phyloP scores from a whole-genome alignment of 2,329 filamentous ascomycete genomes.

The Thelonectria discophora region DNA sequence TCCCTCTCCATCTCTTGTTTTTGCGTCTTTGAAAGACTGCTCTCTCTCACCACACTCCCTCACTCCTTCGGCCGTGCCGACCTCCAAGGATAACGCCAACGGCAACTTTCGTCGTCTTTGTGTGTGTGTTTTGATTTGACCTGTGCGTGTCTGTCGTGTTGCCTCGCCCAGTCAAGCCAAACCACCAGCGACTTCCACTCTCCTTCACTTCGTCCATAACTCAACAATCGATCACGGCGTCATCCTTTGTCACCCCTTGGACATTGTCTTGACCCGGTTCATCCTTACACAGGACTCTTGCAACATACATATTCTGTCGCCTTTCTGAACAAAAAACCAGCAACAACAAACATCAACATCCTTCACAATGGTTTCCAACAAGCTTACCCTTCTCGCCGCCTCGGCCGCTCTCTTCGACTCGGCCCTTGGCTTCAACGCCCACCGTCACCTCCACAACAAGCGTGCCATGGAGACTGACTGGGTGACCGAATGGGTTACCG shows the following conservation, averaged over 20 bases:
- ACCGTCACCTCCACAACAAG: conserved; percentile 52
- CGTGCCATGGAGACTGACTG: conserved; percentile 49
- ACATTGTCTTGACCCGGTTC: conserved; percentile 6
- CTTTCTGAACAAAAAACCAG: conserved; percentile 5
- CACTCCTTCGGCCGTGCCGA: conserved; percentile 50
- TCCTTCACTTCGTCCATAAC: conserved; percentile 21
- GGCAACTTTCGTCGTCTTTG: conserved; percentile 23
- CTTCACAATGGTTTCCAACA: conserved; percentile 55
- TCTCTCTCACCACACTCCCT: conserved; percentile 8
- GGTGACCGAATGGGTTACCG: conserved; percentile 53
- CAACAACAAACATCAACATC: not conserved
- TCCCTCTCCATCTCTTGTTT: conserved; percentile 33
- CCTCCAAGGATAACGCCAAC: conserved; percentile 22
- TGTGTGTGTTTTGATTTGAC: conserved; percentile 22
- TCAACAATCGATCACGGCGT: conserved; percentile 20
- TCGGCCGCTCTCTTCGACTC: conserved; percentile 55
- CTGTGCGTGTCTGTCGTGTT: conserved; percentile 26
- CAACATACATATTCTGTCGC: conserved; percentile 4
- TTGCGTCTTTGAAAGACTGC: conserved; percentile 64
- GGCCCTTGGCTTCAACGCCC: conserved; percentile 53
- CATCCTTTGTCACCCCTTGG: conserved; percentile 12
- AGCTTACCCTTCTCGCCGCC: conserved; percentile 53
- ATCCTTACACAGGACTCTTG: conserved; percentile 6
- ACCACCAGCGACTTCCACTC: conserved; percentile 24
- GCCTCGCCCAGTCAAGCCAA: conserved; percentile 16